Conservation (phyloP, 345 rosid species). For the Orychophragmus violaceus region DNA sequence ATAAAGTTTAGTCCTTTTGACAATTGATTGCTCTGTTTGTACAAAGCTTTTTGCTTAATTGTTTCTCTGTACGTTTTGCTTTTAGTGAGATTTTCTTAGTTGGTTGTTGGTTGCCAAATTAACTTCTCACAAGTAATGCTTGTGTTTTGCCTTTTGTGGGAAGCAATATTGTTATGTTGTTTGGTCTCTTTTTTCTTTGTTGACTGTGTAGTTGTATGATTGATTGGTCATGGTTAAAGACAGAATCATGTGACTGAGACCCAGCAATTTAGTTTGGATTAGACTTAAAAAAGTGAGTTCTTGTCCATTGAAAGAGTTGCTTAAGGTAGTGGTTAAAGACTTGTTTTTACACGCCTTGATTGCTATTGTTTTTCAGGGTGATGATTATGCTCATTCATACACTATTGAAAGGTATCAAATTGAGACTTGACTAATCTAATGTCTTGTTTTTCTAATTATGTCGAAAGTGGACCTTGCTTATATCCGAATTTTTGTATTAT, state of each 20-base stretch:
- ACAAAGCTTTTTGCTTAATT: background rate
- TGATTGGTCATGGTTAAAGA: background rate
- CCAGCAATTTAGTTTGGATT: background rate
- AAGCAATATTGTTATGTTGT: background rate
- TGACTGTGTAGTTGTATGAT: background rate
- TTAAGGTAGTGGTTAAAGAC: background rate
- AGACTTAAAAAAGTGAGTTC: background rate
- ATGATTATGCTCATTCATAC: background rate
- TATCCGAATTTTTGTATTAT: background rate
- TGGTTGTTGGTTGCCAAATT: slow-evolving; percentile 17
- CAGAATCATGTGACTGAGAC: background rate
- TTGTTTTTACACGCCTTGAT: background rate
- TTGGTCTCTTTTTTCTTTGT: background rate
- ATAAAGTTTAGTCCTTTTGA: background rate
- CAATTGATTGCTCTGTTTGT: background rate
- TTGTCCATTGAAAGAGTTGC: background rate
- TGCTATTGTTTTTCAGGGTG: background rate
- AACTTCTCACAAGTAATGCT: slow-evolving; percentile 1
- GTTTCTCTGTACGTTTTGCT: background rate
- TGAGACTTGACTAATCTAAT: background rate
- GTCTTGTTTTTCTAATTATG: background rate
- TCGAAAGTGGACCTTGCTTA: background rate
- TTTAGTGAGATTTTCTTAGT: background rate
- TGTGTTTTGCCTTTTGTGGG: slow-evolving; percentile 11
- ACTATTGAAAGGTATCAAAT: background rate